Percentiles rank a stretch among this genome's conserved stretches.
These are phyloP conservation scores for Amanita fuliginea DNA, from an alignment of 768 basidiomycete species.

Conservation along the genomic window DNA sequence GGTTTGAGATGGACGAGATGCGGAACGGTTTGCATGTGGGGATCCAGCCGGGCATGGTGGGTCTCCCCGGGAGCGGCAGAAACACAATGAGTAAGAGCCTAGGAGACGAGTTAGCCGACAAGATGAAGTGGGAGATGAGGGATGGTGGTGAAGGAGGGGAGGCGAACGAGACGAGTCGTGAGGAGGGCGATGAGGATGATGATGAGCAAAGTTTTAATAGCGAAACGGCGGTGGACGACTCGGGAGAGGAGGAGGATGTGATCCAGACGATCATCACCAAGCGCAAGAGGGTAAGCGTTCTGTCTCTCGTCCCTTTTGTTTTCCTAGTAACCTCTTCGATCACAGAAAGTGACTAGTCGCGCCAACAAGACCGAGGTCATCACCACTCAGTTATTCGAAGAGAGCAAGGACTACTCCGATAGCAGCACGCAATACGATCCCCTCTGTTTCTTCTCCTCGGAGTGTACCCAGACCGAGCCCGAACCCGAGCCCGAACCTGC, in stretches of 20 bases:
- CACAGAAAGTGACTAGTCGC: slow-evolving; percentile 59
- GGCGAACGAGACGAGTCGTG: slow-evolving; percentile 18
- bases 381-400: slow-evolving; percentile 33
- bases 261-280: slow-evolving; percentile 86
- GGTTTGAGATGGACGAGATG: slow-evolving; percentile 91
- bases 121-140: slow-evolving; percentile 38
- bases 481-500: slow-evolving; percentile 25
- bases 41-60: slow-evolving; percentile 25
- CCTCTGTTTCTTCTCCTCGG: slow-evolving; percentile 33
- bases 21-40: slow-evolving; percentile 35
- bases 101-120: slow-evolving; percentile 60
- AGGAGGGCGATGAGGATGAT: slow-evolving; percentile 26
- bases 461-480: slow-evolving; percentile 52
- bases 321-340: not conserved
- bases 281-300: slow-evolving; percentile 50
- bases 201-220: slow-evolving; percentile 14
- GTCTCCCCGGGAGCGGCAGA: slow-evolving; percentile 28
- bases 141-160: slow-evolving; percentile 27
- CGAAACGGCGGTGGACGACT: slow-evolving; percentile 17
- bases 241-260: slow-evolving; percentile 65
- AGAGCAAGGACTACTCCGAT: slow-evolving; percentile 69
- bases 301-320: not conserved
- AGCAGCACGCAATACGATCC: slow-evolving; percentile 62
- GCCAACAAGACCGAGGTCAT: slow-evolving; percentile 37
- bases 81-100: slow-evolving; percentile 63